These are phyloP conservation scores for Colletotrichum sidae DNA, from an alignment of 2,329 filamentous ascomycete genomes.

Conservation along the genomic window DNA sequence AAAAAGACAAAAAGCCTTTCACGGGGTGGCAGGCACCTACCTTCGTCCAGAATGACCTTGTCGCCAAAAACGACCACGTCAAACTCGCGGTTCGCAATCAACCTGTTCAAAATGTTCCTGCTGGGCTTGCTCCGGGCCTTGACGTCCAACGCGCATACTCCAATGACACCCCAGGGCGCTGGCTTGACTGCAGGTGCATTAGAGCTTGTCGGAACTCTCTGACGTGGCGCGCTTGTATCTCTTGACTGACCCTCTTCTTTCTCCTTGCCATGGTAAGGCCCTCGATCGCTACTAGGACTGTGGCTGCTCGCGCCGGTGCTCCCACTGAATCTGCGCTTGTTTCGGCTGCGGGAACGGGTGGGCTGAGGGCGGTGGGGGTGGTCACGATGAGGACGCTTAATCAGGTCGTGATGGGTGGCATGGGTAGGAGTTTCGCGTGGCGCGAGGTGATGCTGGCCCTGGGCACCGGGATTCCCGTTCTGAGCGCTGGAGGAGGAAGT, in stretches of 20 bases:
- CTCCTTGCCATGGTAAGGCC: constrained; percentile 61
- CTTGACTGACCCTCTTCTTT: constrained; percentile 63
- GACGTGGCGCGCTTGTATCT: constrained; percentile 32
- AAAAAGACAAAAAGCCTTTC: constrained; percentile 11
- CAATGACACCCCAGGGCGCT: constrained; percentile 77
- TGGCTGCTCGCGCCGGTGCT: constrained; percentile 86
- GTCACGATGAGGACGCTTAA: constrained; percentile 44
- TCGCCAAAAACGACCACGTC: constrained; percentile 98
- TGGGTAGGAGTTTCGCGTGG: constrained; percentile 49
- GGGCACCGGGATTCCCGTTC: constrained; percentile 47
- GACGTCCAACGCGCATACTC: constrained; percentile 93
- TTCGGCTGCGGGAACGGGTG: constrained; percentile 73
- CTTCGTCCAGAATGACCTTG: constrained; percentile 97
- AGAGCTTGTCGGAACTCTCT: constrained; percentile 41
- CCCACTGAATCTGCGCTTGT: constrained; percentile 81
- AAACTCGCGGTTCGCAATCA: constrained; percentile 92
- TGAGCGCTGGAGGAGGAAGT: constrained; percentile 58
- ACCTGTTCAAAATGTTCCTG: constrained; percentile 91
- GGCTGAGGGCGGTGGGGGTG: constrained; percentile 55
- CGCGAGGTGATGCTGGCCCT: constrained; percentile 59
- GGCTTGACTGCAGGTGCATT: constrained; percentile 60
- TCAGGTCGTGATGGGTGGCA: constrained; percentile 54
- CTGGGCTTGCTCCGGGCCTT: constrained; percentile 98
- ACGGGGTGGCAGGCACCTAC: constrained; percentile 49
- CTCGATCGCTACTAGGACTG: constrained; percentile 80